Base-by-base conservation (phyloP, 768 basidiomycete species). In the Termitomyces sp. region DNA sequence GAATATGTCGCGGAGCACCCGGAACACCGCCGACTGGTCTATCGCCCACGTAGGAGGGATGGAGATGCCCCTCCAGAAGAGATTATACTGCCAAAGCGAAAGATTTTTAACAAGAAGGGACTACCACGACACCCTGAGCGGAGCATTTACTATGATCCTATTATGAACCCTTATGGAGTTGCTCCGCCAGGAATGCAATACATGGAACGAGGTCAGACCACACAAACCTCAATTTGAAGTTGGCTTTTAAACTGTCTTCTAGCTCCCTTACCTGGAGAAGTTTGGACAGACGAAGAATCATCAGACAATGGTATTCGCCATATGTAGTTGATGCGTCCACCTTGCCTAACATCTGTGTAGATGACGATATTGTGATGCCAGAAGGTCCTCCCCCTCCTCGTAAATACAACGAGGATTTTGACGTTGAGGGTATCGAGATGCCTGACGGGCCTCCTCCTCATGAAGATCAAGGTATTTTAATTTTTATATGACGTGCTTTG, bases 151-250 rank as follows among this genome's bases (percentile, higher is more conserved):
- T 98, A 94, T 73, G 90, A 98, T 65, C 82, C 90, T 29, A 82
- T 94, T 42, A 87, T 95, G 83, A 98, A 98, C 68, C 93, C 94
- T 24, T 94, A 79, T 67, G 95, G 94, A 29, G 90, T 94, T 18
- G 86, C 95, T 20, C 95, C 95, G 42, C 96, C 95, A 13, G 96
- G 96, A 7, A 92, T 97, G 94, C 93, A 92, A n/a, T 98, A 97
- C 71, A 74, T 83, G 57, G 92, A 98, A 69, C 73, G 88, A 74
- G 82, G 94, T 95, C 64, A 72, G 89, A 76, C 13, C 13, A n/a
- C n/a, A 37, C 46, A 5, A n/a, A 12, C 24, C 50, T 58, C 37
- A 14, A 41, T 43, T 46, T 9, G 44, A 39, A 55, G 8, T 22
- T 27, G 9, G 24, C 59, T 20, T 24, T 57, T 29, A 60, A 44